Percentiles rank a stretch among this genome's conserved stretches.
Evolutionary conservation across 2,329 filamentous ascomycete genomes (phyloP).

Genomic region (Metarhizium guizhouense): DNA sequence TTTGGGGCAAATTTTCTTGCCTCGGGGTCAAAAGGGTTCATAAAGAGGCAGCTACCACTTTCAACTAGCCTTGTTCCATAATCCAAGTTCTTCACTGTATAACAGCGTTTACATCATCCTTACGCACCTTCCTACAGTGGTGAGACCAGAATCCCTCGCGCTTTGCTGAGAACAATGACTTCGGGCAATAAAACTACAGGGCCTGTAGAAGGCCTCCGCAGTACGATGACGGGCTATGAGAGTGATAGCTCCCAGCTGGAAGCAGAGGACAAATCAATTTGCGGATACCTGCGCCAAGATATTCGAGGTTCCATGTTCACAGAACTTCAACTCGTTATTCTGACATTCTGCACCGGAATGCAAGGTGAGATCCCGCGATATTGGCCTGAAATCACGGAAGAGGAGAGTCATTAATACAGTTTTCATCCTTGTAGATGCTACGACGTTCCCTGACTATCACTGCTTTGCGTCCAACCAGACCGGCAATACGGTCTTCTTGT

Average conservation of each 20-base stretch:
- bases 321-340: slow-evolving; percentile 35
- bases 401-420: neutral
- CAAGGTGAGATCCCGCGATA: slow-evolving; percentile 27
- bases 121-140: neutral
- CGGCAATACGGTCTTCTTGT: slow-evolving; percentile 53
- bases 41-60: neutral
- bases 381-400: neutral
- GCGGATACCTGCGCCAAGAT: slow-evolving; percentile 15
- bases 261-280: neutral
- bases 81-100: neutral
- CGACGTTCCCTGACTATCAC: slow-evolving; percentile 51
- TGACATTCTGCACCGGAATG: slow-evolving; percentile 43
- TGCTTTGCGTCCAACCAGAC: slow-evolving; percentile 59
- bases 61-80: neutral
- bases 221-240: neutral
- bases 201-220: neutral
- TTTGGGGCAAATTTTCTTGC: neutral
- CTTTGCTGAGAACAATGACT: neutral
- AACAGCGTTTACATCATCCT: neutral
- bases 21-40: neutral
- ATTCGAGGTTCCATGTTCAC: slow-evolving; percentile 31
- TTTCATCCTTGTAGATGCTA: slow-evolving; percentile 33
- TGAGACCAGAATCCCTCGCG: neutral
- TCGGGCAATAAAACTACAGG: neutral
- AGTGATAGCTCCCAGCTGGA: neutral